Evolutionary conservation across 495 filamentous ascomycete genomes (phyloP).

Genomic region (Penicillium goetzii): DNA sequence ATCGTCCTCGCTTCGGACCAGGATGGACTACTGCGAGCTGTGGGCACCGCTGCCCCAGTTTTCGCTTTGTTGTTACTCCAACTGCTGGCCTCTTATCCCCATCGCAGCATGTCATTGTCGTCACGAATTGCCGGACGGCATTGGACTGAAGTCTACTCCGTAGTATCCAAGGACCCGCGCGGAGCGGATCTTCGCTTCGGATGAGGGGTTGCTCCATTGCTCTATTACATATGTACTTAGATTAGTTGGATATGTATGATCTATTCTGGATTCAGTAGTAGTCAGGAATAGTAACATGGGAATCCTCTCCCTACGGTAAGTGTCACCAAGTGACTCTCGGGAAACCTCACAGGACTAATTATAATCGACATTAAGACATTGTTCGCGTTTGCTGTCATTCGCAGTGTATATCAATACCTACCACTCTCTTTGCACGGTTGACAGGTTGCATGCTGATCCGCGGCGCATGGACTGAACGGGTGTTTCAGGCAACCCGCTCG

Average conservation of each 20-base stretch:
- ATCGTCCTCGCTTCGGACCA: slow-evolving; percentile 27
- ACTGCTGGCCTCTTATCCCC: neutral
- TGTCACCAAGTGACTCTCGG: neutral
- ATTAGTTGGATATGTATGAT: neutral
- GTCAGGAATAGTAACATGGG: neutral
- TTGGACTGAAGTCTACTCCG: slow-evolving; percentile 9
- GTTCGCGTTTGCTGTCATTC: neutral
- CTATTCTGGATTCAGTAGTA: neutral
- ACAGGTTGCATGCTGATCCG: slow-evolving; percentile 27
- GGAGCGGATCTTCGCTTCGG: neutral
- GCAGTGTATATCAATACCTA: neutral
- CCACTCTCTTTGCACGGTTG: neutral
- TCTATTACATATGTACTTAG: too few species aligned
- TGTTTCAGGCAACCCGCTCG: slow-evolving; percentile 31
- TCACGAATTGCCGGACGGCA: slow-evolving; percentile 17
- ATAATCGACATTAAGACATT: neutral
- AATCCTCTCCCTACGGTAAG: neutral
- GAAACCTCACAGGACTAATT: neutral
- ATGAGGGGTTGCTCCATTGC: neutral
- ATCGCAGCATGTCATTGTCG: slow-evolving; percentile 12
- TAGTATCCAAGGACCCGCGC: neutral
- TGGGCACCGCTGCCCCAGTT: slow-evolving; percentile 22
- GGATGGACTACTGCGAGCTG: slow-evolving; percentile 10
- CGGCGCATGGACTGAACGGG: slow-evolving; percentile 22
- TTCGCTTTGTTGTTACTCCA: neutral